Base-by-base conservation (phyloP, 805 yeast genomes). In the Yarrowia osloensis region DNA sequence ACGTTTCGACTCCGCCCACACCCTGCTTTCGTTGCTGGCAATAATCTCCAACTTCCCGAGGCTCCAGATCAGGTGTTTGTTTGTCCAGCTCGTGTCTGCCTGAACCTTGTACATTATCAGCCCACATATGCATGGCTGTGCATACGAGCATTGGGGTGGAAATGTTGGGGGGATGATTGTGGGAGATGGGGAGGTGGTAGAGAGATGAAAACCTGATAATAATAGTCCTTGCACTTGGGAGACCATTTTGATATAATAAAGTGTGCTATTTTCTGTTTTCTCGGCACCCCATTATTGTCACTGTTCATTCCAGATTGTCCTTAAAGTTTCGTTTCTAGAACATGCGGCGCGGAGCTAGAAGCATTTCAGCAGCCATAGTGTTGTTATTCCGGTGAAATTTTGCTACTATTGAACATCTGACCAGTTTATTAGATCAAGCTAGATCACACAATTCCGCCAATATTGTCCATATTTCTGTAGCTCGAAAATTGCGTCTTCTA, bases 81-180 rank as follows among this genome's bases (percentile, higher is more conserved):
- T 29, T 9, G 19, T 21, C 39, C 5, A 33, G 1, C 57, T 29
- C 26, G 13, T 12, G 4, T n/a, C 37, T n/a, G 54, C 39, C 40
- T 13, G 40, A 49, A 21, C 57, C 37, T 50, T 19, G 57, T 50
- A 33, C 57, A 50, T 50, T 50, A 50, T 50, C 57, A 50, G 57
- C 57, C 57, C 57, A 50, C 57, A 33, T 50, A 33, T 33, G 57
- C 57, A 50, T 50, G 40, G 57, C 57, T 21, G 40, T 50, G 57
- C 57, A 50, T 50, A 50, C 57, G 57, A 50, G 40, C n/a, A 19
- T 21, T 50, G 39, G 40, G 37, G 28, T 12, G 19, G 44, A 26
- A 9, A 4, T 49, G 39, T 29, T 29, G 37, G 39, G 55, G 13
- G 2, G n/a, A 0, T 3, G 21, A 17, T 15, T 11, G 5, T 15